Conservation (phyloP, 257 asterid genomes). For the Leonotis leonurus region DNA sequence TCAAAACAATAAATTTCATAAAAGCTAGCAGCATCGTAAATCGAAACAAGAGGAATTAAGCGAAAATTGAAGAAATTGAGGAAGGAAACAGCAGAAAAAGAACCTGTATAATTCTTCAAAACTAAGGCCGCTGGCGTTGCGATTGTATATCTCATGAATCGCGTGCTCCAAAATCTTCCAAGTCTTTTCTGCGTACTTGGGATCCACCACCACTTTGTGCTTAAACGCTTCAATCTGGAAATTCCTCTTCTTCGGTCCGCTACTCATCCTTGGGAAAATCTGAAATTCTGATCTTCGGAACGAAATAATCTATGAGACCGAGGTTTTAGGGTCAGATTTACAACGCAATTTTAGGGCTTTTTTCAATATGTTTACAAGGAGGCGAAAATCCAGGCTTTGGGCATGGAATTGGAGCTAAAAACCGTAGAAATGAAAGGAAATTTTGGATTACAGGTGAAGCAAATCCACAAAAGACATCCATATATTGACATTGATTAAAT, state of each 20-base stretch:
- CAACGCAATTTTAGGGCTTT: background rate
- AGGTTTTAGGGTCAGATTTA: background rate
- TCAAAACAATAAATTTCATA: background rate
- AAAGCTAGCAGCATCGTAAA: background rate
- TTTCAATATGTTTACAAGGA: background rate
- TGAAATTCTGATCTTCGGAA: background rate
- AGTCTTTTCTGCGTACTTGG: constrained; percentile 85
- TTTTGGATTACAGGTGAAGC: constrained; percentile 15
- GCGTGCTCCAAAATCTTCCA: constrained; percentile 91
- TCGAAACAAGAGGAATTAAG: background rate
- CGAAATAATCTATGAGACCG: constrained; percentile 1
- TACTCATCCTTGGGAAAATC: constrained; percentile 30
- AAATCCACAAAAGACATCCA: background rate
- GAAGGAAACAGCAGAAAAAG: background rate
- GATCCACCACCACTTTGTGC: constrained; percentile 89
- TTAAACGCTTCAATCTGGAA: constrained; percentile 84
- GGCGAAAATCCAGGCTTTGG: constrained; percentile 9
- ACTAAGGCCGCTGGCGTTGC: constrained; percentile 84
- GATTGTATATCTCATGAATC: constrained; percentile 76
- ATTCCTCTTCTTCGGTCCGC: constrained; percentile 65
- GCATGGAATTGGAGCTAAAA: constrained; percentile 9
- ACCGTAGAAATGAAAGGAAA: constrained; percentile 1
- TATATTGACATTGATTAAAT: too few relatives aligned
- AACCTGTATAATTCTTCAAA: constrained; percentile 89
- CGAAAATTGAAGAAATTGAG: background rate